Evolutionary conservation across 768 basidiomycete species (phyloP), one percentile per base, ranked within the genome.

Genomic region (Crucibulum laeve): DNA sequence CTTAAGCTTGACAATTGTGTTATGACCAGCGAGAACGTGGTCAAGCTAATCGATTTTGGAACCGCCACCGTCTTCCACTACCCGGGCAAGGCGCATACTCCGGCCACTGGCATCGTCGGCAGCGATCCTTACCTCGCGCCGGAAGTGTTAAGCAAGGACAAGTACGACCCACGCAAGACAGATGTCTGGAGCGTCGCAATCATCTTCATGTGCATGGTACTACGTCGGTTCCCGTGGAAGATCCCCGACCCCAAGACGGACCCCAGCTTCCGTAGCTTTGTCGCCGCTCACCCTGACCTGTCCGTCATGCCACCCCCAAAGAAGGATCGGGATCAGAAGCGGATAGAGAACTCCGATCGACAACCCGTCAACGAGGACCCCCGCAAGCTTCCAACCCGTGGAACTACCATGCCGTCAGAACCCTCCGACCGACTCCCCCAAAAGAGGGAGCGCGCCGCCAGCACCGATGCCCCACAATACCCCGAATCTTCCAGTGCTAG

Each of bases 41-140:
- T 99, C 71, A 99, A 99, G 63, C 79, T 99, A 52, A 99, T 99
- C 68, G 96, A 99, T 67, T 99, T 99, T 68, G 96, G 96, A 41
- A 99, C 96, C 4, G 96, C 96, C n/a, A 93, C 93, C 50, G 94
- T 99, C 47, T 99, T 99, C 69, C 92, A 96, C 54, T 99, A 98
- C 59, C 96, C 96, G 0, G 95, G 93, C 45, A 93, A 92, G 65
- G 79, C 79, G 18, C 79, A 73, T 52, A 82, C 70, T 38, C 73
- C 87, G 50, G 91, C 94, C 5, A 82, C 84, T 5, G 96, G 96
- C 15, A 77, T 98, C 42, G 96, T 98, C 43, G 96, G 96, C 37
- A 92, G 90, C 39, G 96, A 98, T 68, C 96, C 96, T 17, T 98
- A 98, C 71, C 84, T 98, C 25, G 96, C 96, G 0, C 96, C 96